Evolutionary conservation across 169 alveolate genomes (phyloP).

Genomic region (Babesia ovis): DNA sequence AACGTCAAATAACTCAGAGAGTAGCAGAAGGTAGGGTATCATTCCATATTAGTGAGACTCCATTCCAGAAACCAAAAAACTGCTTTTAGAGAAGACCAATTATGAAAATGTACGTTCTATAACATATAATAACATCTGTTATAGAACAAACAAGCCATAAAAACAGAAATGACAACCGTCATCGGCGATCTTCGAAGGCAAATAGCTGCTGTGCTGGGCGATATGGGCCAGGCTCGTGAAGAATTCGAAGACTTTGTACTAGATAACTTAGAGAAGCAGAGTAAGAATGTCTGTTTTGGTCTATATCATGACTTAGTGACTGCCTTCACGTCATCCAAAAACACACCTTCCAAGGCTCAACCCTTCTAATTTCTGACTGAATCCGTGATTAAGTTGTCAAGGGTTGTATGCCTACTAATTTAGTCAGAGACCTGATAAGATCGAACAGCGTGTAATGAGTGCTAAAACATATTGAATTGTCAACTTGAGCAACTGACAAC

Average conservation of each 20-base stretch:
- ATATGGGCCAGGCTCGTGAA: slow-evolving; percentile 41
- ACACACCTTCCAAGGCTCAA: not conserved
- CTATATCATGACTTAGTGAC: slow-evolving; percentile 17
- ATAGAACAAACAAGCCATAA: slow-evolving; percentile 12
- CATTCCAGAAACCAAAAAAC: slow-evolving; percentile 25
- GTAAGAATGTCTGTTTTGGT: not conserved
- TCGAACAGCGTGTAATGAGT: no score
- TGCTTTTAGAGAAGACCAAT: not conserved
- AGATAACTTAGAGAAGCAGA: slow-evolving; percentile 36
- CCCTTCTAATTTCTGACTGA: no score
- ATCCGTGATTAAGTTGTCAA: no score
- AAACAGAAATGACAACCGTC: slow-evolving; percentile 9
- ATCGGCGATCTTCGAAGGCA: slow-evolving; percentile 14
- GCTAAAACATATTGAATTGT: no score
- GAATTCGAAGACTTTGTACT: slow-evolving; percentile 54
- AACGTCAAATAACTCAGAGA: not conserved
- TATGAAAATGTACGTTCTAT: slow-evolving; percentile 14
- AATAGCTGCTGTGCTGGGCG: not conserved
- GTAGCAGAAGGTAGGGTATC: slow-evolving; percentile 15
- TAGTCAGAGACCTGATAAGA: no score
- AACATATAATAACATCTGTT: not conserved
- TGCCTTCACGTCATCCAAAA: slow-evolving; percentile 12
- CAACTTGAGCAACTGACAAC: no score
- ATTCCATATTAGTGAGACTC: not conserved
- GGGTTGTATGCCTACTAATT: no score